A percentile compares a stretch with the other conserved stretches of the same genome.
Evolutionary conservation across 345 rosid genomes (phyloP).

Genomic region (Salix exigua): DNA sequence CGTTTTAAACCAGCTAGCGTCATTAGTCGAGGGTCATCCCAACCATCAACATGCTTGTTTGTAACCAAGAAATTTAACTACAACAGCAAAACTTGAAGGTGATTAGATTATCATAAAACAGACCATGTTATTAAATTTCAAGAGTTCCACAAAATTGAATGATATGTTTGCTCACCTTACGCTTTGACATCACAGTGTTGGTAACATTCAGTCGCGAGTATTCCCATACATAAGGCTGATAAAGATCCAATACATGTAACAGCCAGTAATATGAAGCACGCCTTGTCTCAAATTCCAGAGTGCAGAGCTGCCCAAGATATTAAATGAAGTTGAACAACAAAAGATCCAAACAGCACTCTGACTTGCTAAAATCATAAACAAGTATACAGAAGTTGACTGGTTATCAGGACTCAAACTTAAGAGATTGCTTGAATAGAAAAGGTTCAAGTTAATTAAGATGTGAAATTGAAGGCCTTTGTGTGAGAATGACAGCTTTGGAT

Average conservation of each 20-base stretch:
- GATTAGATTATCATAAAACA: conserved; percentile 5
- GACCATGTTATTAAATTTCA: conserved; percentile 10
- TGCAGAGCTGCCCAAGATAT: conserved; percentile 48
- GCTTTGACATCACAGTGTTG: conserved; percentile 95
- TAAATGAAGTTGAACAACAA: background rate
- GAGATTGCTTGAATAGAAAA: background rate
- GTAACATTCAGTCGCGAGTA: conserved; percentile 89
- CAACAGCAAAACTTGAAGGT: conserved; percentile 18
- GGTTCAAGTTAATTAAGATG: background rate
- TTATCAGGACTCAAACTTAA: background rate
- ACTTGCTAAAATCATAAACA: background rate
- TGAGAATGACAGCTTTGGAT: background rate
- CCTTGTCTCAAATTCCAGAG: conserved; percentile 80
- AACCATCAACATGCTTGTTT: conserved; percentile 82
- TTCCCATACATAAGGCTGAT: conserved; percentile 98
- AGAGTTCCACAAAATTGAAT: conserved; percentile 4
- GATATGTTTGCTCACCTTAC: conserved; percentile 53
- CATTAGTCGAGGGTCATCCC: conserved; percentile 99
- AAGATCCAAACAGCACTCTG: background rate
- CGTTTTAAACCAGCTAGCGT: conserved; percentile 92
- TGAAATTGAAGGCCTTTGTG: background rate
- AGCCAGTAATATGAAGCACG: conserved; percentile 98
- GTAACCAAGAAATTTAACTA: conserved; percentile 85
- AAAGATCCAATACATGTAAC: conserved; percentile 68
- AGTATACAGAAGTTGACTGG: background rate